Base-by-base conservation (phyloP, 2,329 filamentous ascomycete genomes). In the Nectriaceae sp. region DNA sequence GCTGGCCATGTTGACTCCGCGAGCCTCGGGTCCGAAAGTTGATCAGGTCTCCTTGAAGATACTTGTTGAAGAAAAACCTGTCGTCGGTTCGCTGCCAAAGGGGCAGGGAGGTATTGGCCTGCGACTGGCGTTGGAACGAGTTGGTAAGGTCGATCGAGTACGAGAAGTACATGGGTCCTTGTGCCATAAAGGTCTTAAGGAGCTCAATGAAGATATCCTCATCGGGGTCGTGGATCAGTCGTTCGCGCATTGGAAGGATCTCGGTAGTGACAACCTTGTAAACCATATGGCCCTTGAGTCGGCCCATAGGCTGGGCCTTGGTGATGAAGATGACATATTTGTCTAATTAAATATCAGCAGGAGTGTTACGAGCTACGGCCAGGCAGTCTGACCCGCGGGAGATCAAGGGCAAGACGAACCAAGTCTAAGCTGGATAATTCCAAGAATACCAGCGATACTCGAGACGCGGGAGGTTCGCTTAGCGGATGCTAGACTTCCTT, bases 21-120 rank as follows among this genome's bases (percentile, higher is more conserved):
- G 79, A 80, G 38, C 83, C 83, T 29, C 64, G 71, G 33, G 77
- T 82, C 52, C 93, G 85, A 67, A 96, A 96, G 67, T 96, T 85
- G 63, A 97, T 96, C 49, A 99, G 73, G 64, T 97, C 91, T 6
- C 89, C 87, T 68, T 93, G 90, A 41, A 97, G 81, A 69, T 96
- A 95, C 55, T 87, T 87, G 72, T 99, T 99, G 90, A 93, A 99
- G 77, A 97, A 99, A 78, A 99, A 99, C 56, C 94, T 90, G 67
- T 97, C 92, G 70, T 99, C 94, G 55, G 93, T 87, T 59, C 91
- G 80, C 76, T 88, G 87, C 94, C 94, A 99, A 49, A 97, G 73
- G 11, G 94, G 92, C 46, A 80, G 75, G 15, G 81, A 80, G 47
- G 76, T 73, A 67, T 96, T 84, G 56, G 84, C 77, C 58, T 92